Base-by-base conservation (phyloP, 1,284 basidiomycete genomes). In the Pseudozyma hubeiensis region DNA sequence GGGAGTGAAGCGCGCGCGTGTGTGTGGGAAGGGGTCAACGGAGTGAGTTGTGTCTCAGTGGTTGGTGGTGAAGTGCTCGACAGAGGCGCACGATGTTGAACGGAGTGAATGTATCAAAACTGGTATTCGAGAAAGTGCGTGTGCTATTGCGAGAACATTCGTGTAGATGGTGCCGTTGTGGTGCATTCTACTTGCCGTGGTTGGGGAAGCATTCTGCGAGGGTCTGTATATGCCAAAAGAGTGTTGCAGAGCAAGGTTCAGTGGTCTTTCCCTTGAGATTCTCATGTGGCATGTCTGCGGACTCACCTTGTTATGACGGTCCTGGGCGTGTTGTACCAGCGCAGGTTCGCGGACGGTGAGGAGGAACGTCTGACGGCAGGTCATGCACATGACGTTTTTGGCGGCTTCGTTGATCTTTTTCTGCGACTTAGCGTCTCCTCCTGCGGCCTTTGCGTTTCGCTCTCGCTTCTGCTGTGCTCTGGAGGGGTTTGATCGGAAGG, bases 331-430 rank as follows among this genome's bases (percentile, higher is more conserved):
- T 53, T 78, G 71, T 53, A 60, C 44, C 17, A 82, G 59, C 49
- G 85, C 78, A 43, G 85, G 84, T 64, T 85, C 69, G 57, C 87
- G 85, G 34, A 87, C 83, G 1, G 87, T 87, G 40, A 83, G 73
- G 69, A 87, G 85, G 85, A 88, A 87, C 13, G 85, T 85, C 62
- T 85, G 85, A 69, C 84, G 85, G 78, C 87, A 88, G 41, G 84
- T 81, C 37, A 80, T 78, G 74, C 87, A 88, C 78, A 86, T 84
- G 71, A 87, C 86, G 50, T 79, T 84, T 64, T 84, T 84, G 24
- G 87, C 86, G 7, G 86, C 85, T 81, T 84, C 83, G 73, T 84
- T 84, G 17, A 71, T 64, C 59, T 84, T 84, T 24, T 80, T 68
- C 61, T 84, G 82, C 39, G 80, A 81, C 55, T 77, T 81, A 24